Conservation (phyloP, 140 eudicot genomes). For the Stevia rebaudiana region DNA sequence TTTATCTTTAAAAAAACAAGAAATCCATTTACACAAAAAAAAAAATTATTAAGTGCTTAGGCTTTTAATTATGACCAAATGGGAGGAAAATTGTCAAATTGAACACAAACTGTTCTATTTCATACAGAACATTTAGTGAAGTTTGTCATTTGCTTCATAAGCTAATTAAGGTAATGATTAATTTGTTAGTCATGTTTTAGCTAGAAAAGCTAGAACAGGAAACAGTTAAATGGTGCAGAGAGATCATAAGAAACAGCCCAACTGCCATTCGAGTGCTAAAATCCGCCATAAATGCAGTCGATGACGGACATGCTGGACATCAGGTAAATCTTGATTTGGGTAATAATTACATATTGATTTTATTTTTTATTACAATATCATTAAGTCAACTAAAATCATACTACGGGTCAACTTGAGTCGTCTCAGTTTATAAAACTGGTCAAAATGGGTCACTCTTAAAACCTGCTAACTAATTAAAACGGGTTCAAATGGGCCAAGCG, state of each 20-base stretch:
- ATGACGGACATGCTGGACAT: constrained; percentile 98
- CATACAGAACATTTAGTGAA: background rate
- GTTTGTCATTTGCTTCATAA: background rate
- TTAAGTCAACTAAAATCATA: too few species aligned
- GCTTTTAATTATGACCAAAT: background rate
- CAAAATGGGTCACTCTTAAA: background rate
- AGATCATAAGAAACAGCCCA: constrained; percentile 89
- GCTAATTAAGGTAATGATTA: background rate
- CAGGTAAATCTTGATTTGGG: too few species aligned
- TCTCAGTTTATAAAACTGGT: background rate
- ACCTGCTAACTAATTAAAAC: too few species aligned
- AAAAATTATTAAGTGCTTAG: too few species aligned
- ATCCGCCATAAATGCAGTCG: constrained; percentile 81
- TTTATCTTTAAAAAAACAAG: too few species aligned
- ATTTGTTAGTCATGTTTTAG: constrained; percentile 27
- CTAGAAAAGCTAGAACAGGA: constrained; percentile 72
- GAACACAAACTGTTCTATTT: too few species aligned
- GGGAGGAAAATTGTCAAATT: too few species aligned
- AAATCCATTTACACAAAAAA: too few species aligned
- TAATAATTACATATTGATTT: too few species aligned
- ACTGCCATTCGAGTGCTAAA: constrained; percentile 83
- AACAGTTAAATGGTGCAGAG: constrained; percentile 87
- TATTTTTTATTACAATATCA: too few species aligned
- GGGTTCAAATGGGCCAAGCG: too few species aligned
- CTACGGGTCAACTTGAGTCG: background rate